phyloP scores from a whole-genome alignment of 1,284 basidiomycete species.

The Leccinum fuscescens region DNA sequence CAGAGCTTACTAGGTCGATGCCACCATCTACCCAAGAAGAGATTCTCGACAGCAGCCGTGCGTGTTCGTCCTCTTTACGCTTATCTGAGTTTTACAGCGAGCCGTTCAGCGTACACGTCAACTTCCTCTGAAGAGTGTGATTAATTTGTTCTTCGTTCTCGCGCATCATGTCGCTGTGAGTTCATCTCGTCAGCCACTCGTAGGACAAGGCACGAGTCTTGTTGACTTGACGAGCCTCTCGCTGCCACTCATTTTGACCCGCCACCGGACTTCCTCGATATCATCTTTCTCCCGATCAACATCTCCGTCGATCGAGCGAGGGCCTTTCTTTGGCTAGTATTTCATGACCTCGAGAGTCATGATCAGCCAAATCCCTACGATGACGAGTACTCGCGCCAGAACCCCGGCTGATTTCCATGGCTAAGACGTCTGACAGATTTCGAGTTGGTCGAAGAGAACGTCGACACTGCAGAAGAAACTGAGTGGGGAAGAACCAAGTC shows the following conservation, averaged over 20 bases:
- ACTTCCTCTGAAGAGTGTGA: conserved; percentile 74
- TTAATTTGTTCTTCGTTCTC: conserved; percentile 65
- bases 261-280: conserved; percentile 72
- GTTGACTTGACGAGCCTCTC: conserved; percentile 50
- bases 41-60: conserved; percentile 35
- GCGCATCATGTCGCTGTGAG: conserved; percentile 66
- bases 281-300: conserved; percentile 69
- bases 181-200: conserved; percentile 9
- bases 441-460: conserved; percentile 58
- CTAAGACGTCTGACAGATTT: conserved; percentile 48
- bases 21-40: conserved; percentile 60
- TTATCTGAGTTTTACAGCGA: conserved; percentile 6
- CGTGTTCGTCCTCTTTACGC: conserved; percentile 26
- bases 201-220: neutral
- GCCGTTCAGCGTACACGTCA: conserved; percentile 49
- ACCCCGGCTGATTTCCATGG: conserved; percentile 55
- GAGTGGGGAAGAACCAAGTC: conserved; percentile 69
- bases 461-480: conserved; percentile 66
- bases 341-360: conserved; percentile 70
- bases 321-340: conserved; percentile 78
- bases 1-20: conserved; percentile 58
- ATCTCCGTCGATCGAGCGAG: conserved; percentile 68
- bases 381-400: conserved; percentile 50
- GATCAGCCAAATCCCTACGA: conserved; percentile 62
- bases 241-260: conserved; percentile 72